Base-by-base conservation (phyloP, 2,329 filamentous ascomycete species). In the Colletotrichum sp. region DNA sequence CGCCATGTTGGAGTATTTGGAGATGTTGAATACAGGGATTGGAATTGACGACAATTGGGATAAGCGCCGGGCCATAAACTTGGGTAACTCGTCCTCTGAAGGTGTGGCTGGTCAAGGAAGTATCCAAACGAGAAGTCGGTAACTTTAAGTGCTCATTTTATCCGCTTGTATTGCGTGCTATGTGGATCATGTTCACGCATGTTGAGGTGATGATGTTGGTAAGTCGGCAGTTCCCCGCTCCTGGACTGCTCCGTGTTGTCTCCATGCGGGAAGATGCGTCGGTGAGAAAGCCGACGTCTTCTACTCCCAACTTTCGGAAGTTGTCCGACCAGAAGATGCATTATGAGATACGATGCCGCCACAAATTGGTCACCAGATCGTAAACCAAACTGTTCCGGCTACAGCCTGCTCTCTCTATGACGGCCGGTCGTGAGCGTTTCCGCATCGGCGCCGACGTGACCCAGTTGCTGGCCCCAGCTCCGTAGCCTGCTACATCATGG, bases 201-300 rank as follows among this genome's bases (percentile, higher is more conserved):
- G 26, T 18, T 62, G 3, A 38, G 34, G 26, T 38, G 14, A 21
- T 43, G 52, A 4, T 18, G 36, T 62, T 69, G 56, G 28, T 9
- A 28, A 26, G 21, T 26, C 3, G n/a, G 32, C 13, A 8, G 21
- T 18, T 24, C 65, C 65, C 62, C 62, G 36, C 62, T 48, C 26
- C 16, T 12, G n/a, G 56, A 26, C 58, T 36, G 26, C n/a, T 59
- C 56, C 56, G 32, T 18, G 59, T 63, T 63, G 32, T 36, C 16
- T 58, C 55, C 21, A 63, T 9, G 38, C 61, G 8, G 61, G 21
- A 10, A 6, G 61, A 63, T 24, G 34, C 16, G 10, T 71, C 69
- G 69, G 69, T 13, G 69, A 71, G 69, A 71, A 71, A 24, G 61
- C 69, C 69, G 69, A 71, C 59, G 62, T 34, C 30, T 56, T n/a